phyloP scores from a whole-genome alignment of 805 yeast genomes.

The Isabelozyma heimii region DNA sequence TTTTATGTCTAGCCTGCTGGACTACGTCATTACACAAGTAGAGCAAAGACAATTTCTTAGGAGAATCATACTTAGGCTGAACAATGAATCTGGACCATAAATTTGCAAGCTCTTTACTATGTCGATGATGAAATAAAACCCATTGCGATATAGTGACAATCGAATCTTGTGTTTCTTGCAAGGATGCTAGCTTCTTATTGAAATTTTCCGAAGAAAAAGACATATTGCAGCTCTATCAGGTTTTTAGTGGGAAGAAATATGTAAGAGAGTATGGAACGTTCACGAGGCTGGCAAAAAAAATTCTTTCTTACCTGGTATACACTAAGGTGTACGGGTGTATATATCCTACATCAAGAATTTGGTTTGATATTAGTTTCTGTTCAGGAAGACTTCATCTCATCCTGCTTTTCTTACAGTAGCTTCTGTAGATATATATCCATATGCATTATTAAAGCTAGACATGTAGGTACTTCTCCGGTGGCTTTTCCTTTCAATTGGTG shows the following conservation, averaged over 20 bases:
- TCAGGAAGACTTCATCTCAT: too few species aligned
- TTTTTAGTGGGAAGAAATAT: background rate
- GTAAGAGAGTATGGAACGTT: too few species aligned
- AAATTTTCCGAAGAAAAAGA: slow-evolving; percentile 36
- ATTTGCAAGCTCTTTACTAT: slow-evolving; percentile 30
- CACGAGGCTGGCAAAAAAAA: too few species aligned
- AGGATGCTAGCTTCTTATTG: slow-evolving; percentile 30
- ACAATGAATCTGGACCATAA: slow-evolving; percentile 34
- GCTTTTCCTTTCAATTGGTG: too few species aligned
- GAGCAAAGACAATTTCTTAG: slow-evolving; percentile 54
- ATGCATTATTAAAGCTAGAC: too few species aligned
- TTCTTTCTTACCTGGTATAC: background rate
- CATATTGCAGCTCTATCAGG: slow-evolving; percentile 17
- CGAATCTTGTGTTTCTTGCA: slow-evolving; percentile 46
- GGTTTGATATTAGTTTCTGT: background rate
- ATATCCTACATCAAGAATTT: background rate
- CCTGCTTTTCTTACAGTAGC: too few species aligned
- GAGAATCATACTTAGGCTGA: slow-evolving; percentile 8
- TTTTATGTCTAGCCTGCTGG: slow-evolving; percentile 69
- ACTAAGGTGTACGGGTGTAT: background rate
- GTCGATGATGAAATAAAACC: slow-evolving; percentile 45
- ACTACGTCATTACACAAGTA: slow-evolving; percentile 80
- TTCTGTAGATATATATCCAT: too few species aligned
- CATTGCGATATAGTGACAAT: slow-evolving; percentile 46
- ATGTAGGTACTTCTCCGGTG: too few species aligned